A percentile compares a stretch with the other conserved stretches of the same genome.
Evolutionary conservation across 306 rosid species (phyloP).

Genomic region (Argentina anserina): DNA sequence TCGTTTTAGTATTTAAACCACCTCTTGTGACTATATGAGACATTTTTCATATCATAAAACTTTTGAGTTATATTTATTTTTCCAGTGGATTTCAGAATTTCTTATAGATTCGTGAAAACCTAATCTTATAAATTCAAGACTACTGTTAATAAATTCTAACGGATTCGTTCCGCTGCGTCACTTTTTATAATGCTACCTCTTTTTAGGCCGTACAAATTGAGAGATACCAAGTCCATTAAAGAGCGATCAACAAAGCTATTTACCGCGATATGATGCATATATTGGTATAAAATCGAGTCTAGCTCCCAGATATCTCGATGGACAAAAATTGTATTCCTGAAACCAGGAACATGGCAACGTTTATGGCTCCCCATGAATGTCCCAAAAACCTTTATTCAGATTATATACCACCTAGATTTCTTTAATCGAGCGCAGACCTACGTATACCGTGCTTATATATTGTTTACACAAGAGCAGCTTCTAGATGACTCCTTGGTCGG

Average conservation of each 20-base stretch:
- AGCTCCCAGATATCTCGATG: background rate
- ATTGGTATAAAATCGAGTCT: background rate
- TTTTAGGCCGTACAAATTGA: background rate
- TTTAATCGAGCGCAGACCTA: background rate
- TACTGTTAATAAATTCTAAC: no score
- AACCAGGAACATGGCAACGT: conserved; percentile 9
- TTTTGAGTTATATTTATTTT: no score
- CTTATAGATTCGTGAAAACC: no score
- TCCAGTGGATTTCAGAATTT: no score
- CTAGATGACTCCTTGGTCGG: background rate
- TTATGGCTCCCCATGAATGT: conserved; percentile 12
- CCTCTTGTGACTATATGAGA: no score
- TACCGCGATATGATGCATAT: background rate
- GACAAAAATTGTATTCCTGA: background rate
- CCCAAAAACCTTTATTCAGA: background rate
- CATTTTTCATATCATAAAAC: no score
- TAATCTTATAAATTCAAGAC: no score
- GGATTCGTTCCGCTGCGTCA: no score
- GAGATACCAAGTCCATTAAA: background rate
- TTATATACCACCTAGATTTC: background rate
- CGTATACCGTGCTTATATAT: background rate
- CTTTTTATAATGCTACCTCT: no score
- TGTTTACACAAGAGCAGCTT: background rate
- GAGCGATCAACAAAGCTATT: background rate
- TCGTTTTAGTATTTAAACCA: no score